These are phyloP conservation scores for Xylariaceae sp. DNA, from an alignment of 2,329 filamentous ascomycete genomes.

Conservation along the genomic window DNA sequence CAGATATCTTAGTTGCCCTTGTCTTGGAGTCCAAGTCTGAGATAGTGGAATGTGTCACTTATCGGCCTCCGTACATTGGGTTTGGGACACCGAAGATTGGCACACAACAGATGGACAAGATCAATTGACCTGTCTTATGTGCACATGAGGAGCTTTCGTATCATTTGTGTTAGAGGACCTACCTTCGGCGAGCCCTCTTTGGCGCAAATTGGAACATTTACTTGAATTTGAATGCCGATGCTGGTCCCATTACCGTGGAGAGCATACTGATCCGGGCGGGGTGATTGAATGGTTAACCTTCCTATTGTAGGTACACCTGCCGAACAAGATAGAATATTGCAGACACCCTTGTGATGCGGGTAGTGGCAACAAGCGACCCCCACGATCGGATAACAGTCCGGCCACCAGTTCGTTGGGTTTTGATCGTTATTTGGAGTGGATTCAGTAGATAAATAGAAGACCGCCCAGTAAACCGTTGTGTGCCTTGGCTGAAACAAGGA, in stretches of 20 bases:
- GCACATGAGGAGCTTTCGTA: not conserved
- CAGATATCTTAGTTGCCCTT: constrained; percentile 11
- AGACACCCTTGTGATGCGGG: constrained; percentile 2
- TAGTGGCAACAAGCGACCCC: not conserved
- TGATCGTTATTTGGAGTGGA: not conserved
- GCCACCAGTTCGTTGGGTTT: not conserved
- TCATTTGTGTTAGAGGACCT: not conserved
- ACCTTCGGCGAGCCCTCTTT: not conserved
- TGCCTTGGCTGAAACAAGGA: not conserved
- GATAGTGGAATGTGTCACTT: too few species aligned
- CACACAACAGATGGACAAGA: not conserved
- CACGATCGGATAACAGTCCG: constrained; percentile 1
- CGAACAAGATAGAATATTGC: not conserved
- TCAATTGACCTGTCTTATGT: not conserved
- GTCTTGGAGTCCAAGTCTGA: not conserved
- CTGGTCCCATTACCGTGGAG: not conserved
- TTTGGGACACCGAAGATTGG: too few species aligned
- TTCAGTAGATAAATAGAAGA: not conserved
- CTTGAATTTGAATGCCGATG: not conserved
- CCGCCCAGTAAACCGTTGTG: not conserved
- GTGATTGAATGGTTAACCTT: not conserved
- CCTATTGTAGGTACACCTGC: not conserved
- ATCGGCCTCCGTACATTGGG: too few species aligned
- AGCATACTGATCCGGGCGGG: not conserved
- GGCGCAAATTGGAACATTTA: too few species aligned